These are phyloP conservation scores for Lignosus rhinocerotis DNA, from an alignment of 1,284 basidiomycete genomes.

Conservation along the genomic window DNA sequence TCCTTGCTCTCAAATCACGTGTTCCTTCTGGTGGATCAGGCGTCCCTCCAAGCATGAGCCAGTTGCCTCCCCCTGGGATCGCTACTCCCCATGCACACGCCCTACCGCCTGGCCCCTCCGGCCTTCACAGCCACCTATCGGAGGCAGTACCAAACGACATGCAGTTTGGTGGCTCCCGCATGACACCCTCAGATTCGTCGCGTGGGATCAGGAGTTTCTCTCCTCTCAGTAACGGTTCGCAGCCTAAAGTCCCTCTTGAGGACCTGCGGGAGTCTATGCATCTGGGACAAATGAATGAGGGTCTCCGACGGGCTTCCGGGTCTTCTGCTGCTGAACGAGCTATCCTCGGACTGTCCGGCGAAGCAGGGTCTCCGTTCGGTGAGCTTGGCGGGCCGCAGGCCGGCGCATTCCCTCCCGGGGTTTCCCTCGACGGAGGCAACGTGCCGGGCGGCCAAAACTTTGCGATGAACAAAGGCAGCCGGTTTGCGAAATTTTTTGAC, in stretches of 20 bases:
- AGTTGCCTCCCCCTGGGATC: slow-evolving; percentile 20
- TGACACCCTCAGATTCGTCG: slow-evolving; percentile 29
- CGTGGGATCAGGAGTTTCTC: slow-evolving; percentile 45
- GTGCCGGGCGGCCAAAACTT: slow-evolving; percentile 33
- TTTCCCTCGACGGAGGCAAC: slow-evolving; percentile 27
- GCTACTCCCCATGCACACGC: slow-evolving; percentile 13
- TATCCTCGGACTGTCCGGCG: slow-evolving; percentile 34
- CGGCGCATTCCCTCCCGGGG: slow-evolving; percentile 18
- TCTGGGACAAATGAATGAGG: slow-evolving; percentile 34
- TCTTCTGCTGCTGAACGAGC: slow-evolving; percentile 33
- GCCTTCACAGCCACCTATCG: slow-evolving; percentile 8
- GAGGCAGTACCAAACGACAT: slow-evolving; percentile 27
- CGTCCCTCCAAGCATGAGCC: slow-evolving; percentile 6
- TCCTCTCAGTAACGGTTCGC: slow-evolving; percentile 54
- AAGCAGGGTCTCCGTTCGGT: slow-evolving; percentile 35
- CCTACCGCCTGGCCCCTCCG: slow-evolving; percentile 14
- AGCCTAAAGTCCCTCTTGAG: slow-evolving; percentile 36
- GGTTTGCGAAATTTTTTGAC: slow-evolving; percentile 83
- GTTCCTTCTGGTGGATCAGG: slow-evolving; percentile 29
- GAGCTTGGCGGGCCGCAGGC: slow-evolving; percentile 27
- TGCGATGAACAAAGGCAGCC: slow-evolving; percentile 65
- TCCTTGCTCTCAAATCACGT: slow-evolving; percentile 65
- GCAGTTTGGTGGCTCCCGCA: slow-evolving; percentile 21
- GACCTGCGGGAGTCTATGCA: slow-evolving; percentile 39
- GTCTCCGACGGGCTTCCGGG: slow-evolving; percentile 37